These are phyloP conservation scores for Hawksworthiomyces lignivorus DNA, from an alignment of 2,329 filamentous ascomycete species.

Conservation along the genomic window DNA sequence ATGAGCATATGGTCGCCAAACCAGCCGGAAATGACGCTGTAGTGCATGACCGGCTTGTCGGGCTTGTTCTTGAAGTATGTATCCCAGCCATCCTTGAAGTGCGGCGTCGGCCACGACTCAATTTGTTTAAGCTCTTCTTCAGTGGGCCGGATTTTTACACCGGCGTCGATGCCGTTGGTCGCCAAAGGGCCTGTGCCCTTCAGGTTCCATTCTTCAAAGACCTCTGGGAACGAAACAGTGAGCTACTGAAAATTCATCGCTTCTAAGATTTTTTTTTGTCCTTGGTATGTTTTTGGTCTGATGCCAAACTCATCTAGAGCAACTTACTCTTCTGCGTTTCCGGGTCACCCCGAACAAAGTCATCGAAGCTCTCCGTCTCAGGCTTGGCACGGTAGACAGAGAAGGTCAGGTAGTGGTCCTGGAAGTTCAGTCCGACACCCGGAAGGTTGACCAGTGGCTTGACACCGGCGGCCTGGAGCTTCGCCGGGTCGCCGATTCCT, in stretches of 20 bases:
- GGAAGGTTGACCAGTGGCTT: constrained; percentile 64
- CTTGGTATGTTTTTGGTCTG: no score
- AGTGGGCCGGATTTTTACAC: constrained; percentile 68
- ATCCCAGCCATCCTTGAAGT: constrained; percentile 70
- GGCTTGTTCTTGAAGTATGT: constrained; percentile 79
- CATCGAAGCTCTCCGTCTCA: constrained; percentile 69
- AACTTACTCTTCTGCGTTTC: constrained; percentile 58
- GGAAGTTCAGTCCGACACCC: constrained; percentile 69
- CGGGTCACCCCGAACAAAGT: constrained; percentile 68
- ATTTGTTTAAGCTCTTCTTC: constrained; percentile 60
- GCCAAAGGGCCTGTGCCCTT: constrained; percentile 72
- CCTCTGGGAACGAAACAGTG: no score
- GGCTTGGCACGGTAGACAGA: constrained; percentile 65
- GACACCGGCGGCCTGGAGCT: constrained; percentile 60
- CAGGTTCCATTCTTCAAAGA: constrained; percentile 70
- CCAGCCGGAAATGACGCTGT: constrained; percentile 65
- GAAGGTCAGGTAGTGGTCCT: constrained; percentile 69
- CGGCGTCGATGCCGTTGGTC: constrained; percentile 73
- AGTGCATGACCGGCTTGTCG: constrained; percentile 83
- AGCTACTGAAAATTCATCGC: no score
- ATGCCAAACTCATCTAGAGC: no score
- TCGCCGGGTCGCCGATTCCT: constrained; percentile 64
- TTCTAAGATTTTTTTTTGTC: no score
- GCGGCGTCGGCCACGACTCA: constrained; percentile 64
- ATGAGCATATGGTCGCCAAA: constrained; percentile 55